Evolutionary conservation across 805 yeast species (phyloP), one percentile per base, ranked within the genome.

Genomic region (Pichia cephalocereana): DNA sequence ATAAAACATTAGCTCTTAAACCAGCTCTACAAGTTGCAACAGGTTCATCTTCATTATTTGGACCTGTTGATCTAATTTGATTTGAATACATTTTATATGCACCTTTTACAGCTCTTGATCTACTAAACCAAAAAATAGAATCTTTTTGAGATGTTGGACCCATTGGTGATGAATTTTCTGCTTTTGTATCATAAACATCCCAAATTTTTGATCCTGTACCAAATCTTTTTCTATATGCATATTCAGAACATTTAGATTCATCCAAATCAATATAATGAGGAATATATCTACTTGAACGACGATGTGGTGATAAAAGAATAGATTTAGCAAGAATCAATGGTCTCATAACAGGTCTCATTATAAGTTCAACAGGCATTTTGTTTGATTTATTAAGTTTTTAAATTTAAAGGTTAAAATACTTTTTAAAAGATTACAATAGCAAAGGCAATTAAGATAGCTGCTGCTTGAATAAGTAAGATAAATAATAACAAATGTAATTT

Each of bases 21-120:
- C 84, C 84, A 3, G 84, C 84, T 51, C 83, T 67, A 18, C 79
- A 54, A 11, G 77, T 71, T 6, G 82, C 83, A 42, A 77, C 74
- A 2, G 83, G 83, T 54, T 74, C 76, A 52, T 77, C 80, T 53
- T 70, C 73, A 19, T 75, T 78, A 11, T 72, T 62, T 32, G 65
- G 65, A 4, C 77, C 78, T 1, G 77, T 72, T 4, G 64, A 68
- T 37, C 58, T 53, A 40, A 72, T 64, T 17, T 59, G 67, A 11
- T 67, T 55, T 10, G 75, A 70, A 54, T 68, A 79, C 78, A 79
- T 72, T 58, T 73, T 77, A 65, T 78, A 80, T 2, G 82, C 80
- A 44, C 85, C 83, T 61, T 79, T 79, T 45, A 79, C 83, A 5
- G 83, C 82, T 52, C 83, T 69, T n/a, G 84, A 79, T 54, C 84